phyloP scores from a whole-genome alignment of 495 filamentous ascomycete species.

The Hyaloscypha bicolor region DNA sequence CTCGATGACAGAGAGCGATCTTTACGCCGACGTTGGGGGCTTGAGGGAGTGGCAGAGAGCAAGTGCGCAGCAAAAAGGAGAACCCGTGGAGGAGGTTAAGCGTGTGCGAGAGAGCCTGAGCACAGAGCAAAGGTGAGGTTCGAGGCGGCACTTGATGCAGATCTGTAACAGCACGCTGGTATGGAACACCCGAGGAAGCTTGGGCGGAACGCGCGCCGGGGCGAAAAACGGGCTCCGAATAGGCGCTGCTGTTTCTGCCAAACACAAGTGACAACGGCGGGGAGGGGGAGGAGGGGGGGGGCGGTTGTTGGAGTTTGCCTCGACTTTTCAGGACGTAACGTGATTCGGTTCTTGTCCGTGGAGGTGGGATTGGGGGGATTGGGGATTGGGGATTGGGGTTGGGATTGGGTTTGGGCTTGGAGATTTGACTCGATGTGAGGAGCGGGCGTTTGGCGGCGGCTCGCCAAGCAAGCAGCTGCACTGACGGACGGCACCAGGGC shows the following conservation, averaged over 20 bases:
- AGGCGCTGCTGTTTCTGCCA: constrained; percentile 16
- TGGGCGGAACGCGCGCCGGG: constrained; percentile 12
- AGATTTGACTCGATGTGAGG: too few species aligned
- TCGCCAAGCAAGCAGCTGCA: not conserved
- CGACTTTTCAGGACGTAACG: not conserved
- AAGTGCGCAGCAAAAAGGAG: not conserved
- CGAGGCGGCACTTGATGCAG: constrained; percentile 47
- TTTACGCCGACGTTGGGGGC: constrained; percentile 15
- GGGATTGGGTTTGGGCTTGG: too few species aligned
- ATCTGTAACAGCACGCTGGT: constrained; percentile 44
- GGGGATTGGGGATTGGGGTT: too few species aligned
- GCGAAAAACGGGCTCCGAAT: constrained; percentile 9
- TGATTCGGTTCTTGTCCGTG: not conserved
- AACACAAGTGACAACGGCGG: not conserved
- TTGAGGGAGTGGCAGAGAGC: constrained; percentile 24
- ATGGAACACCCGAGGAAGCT: constrained; percentile 42
- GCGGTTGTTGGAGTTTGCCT: not conserved
- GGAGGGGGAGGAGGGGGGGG: too few species aligned
- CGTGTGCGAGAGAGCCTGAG: constrained; percentile 24
- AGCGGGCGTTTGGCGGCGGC: not conserved
- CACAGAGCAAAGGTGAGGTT: constrained; percentile 10
- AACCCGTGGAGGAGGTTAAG: constrained; percentile 14
- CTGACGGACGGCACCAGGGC: too few species aligned
- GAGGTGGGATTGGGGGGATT: not conserved
- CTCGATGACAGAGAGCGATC: not conserved